phyloP scores from a whole-genome alignment of 345 rosid species.

The Acer saccharum region DNA sequence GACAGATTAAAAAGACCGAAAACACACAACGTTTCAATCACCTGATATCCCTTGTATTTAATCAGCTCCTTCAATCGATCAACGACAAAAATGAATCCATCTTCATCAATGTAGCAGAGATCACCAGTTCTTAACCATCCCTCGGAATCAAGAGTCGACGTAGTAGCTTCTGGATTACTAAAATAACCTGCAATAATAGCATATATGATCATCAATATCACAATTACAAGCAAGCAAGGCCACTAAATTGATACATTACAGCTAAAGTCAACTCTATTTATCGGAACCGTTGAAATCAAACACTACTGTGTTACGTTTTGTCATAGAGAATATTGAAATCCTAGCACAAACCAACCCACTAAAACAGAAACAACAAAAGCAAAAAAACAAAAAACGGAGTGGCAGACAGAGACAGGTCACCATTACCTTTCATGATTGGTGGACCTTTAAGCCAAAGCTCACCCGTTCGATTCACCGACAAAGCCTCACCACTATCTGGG shows the following conservation, averaged over 20 bases:
- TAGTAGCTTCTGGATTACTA: constrained; percentile 72
- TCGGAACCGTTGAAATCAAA: too few species aligned
- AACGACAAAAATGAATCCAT: constrained; percentile 80
- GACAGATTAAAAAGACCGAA: not conserved
- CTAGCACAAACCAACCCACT: not conserved
- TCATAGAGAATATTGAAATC: not conserved
- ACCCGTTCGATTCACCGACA: constrained; percentile 58
- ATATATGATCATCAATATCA: not conserved
- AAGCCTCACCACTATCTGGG: constrained; percentile 52
- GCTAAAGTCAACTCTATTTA: too few species aligned
- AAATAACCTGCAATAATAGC: constrained; percentile 61
- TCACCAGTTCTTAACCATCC: constrained; percentile 99
- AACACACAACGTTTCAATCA: constrained; percentile 3
- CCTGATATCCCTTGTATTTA: constrained; percentile 96
- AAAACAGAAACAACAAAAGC: not conserved
- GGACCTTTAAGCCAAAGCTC: constrained; percentile 82
- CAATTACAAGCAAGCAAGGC: not conserved
- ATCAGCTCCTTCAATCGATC: constrained; percentile 94
- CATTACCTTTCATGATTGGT: constrained; percentile 64
- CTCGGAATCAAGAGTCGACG: constrained; percentile 68
- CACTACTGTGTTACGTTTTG: too few species aligned
- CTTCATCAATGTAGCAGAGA: constrained; percentile 80
- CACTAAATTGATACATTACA: too few species aligned
- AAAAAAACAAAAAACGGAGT: not conserved
- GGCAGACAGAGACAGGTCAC: not conserved